phyloP scores from a whole-genome alignment of 371 early-diverging fungal genomes.

The Nematocida major region DNA sequence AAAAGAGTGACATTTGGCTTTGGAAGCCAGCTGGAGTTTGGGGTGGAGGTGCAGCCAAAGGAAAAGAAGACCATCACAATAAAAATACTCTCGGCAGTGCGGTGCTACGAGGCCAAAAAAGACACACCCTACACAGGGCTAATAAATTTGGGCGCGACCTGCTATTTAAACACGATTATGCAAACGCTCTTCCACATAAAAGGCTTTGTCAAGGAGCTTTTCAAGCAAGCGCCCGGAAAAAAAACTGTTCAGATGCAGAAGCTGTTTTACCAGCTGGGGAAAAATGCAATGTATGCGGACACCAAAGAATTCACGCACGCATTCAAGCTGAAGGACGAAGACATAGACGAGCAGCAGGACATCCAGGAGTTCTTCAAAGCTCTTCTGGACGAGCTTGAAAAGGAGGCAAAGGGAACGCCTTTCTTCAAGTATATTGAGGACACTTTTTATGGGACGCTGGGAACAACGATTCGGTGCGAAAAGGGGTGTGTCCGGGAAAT shows the following conservation, averaged over 20 bases:
- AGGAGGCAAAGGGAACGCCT: slow-evolving; percentile 54
- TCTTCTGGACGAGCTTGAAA: slow-evolving; percentile 62
- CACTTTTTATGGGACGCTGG: slow-evolving; percentile 54
- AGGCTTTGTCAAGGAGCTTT: slow-evolving; percentile 72
- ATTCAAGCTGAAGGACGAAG: slow-evolving; percentile 42
- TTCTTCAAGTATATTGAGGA: slow-evolving; percentile 55
- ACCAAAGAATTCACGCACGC: slow-evolving; percentile 21
- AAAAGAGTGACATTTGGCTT: slow-evolving; percentile 41
- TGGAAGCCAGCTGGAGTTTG: slow-evolving; percentile 42
- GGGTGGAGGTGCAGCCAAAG: slow-evolving; percentile 15
- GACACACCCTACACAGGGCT: slow-evolving; percentile 82
- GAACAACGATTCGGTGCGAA: slow-evolving; percentile 49
- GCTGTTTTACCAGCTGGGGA: slow-evolving; percentile 50
- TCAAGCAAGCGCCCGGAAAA: slow-evolving; percentile 14
- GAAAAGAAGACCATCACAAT: slow-evolving; percentile 6
- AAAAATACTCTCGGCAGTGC: slow-evolving; percentile 10
- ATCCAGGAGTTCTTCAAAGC: slow-evolving; percentile 65
- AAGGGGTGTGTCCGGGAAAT: slow-evolving; percentile 59
- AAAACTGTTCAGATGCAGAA: slow-evolving; percentile 52
- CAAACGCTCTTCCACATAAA: slow-evolving; percentile 90
- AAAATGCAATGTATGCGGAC: slow-evolving; percentile 36
- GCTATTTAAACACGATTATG: slow-evolving; percentile 95
- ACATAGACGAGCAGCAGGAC: slow-evolving; percentile 63
- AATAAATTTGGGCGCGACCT: slow-evolving; percentile 93
- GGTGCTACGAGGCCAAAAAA: slow-evolving; percentile 47